Base-by-base conservation (phyloP, 306 rosid genomes). In the Datisca glomerata region DNA sequence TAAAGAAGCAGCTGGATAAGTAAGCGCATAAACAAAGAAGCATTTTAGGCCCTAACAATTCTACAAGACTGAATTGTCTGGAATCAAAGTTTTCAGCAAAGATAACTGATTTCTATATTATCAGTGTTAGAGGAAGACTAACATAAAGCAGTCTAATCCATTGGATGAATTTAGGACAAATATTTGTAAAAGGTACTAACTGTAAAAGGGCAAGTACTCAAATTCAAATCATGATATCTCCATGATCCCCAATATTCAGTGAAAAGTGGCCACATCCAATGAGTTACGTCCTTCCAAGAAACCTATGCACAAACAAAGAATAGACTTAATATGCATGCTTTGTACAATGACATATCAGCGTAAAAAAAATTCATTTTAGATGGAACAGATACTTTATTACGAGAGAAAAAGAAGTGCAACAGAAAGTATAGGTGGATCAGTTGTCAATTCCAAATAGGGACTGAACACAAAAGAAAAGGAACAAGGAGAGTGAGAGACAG, bases 211-310 rank as follows among this genome's bases (percentile, higher is more conserved):
- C 67, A 75, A 47, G 75, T 48, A 53, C 94, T 73, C 56, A 79
- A 59, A 65, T 70, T 78, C 48, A 84, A 64, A 54, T 65, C 43
- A 27, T 65, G 76, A 49, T 41, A 46, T 68, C 94, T 76, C 94
- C 94, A 84, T 16, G 80, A 76, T 51, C 79, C 94, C 92, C 86
- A 84, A 50, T 64, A 35, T 43, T 76, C 92, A 15, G 76, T 70
- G 68, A 79, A 84, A 65, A 84, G 78, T 15, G 94, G 94, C 94
- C 94, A 84, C 92, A 84, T 70, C 94, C 94, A 84, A 47, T 84
- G 94, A 55, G 51, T 73, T 57, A 84, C 86, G 11, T 84, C 94
- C 56, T 73, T 64, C 94, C 94, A 79, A 54, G 82, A 63, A 38
- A 84, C 71, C 94, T 84, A 21, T 9, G 24, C 32, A 23, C 20